These are phyloP conservation scores for Haematococcus lacustris DNA, from an alignment of 139 green algal genomes.

Conservation along the genomic window DNA sequence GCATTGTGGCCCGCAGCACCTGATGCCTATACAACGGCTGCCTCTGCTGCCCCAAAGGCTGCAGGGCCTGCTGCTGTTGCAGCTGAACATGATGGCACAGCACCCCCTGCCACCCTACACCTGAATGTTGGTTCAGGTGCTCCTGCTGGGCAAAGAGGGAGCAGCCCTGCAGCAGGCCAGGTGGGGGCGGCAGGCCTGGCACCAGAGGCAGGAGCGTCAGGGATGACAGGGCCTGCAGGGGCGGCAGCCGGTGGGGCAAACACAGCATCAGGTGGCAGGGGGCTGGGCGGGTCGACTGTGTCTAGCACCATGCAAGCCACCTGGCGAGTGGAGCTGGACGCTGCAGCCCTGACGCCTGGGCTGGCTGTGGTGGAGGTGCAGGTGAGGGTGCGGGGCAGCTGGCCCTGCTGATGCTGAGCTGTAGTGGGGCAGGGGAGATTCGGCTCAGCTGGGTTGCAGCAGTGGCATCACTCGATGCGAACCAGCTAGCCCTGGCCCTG, in stretches of 20 bases:
- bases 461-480: too few species aligned
- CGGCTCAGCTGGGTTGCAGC: too few species aligned
- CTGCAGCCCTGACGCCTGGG: background rate
- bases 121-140: background rate
- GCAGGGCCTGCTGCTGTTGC: too few species aligned
- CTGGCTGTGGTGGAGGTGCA: slow-evolving; percentile 3
- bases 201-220: background rate
- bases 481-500: too few species aligned
- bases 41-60: too few species aligned
- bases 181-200: background rate
- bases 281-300: background rate
- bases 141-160: slow-evolving; percentile 1
- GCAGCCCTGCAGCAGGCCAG: background rate
- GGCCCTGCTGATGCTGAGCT: too few species aligned
- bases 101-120: too few species aligned
- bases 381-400: too few species aligned
- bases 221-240: background rate
- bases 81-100: too few species aligned
- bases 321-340: slow-evolving; percentile 1
- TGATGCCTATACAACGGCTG: too few species aligned
- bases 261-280: background rate
- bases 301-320: background rate
- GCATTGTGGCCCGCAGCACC: too few species aligned
- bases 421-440: too few species aligned
- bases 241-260: background rate